phyloP scores from a whole-genome alignment of 2,329 filamentous ascomycete genomes.

The Monilinia aucupariae region DNA sequence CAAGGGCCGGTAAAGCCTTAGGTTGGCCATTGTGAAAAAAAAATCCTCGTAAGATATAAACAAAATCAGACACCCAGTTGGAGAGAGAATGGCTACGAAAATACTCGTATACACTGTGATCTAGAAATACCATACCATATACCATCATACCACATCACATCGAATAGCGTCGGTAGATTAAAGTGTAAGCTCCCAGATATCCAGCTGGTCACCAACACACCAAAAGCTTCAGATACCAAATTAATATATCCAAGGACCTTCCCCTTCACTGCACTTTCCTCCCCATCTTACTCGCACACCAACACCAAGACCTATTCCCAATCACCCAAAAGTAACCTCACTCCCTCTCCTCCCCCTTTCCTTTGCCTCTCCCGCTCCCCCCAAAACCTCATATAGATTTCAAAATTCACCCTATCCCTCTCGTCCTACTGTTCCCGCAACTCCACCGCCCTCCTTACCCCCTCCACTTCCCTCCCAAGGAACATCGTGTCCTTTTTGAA shows the following conservation, averaged over 20 bases:
- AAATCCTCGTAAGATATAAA: too few species aligned
- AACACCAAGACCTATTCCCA: background rate
- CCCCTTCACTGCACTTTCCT: background rate
- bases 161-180: background rate
- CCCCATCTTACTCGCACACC: too few species aligned
- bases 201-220: background rate
- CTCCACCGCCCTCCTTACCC: background rate
- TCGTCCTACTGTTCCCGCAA: background rate
- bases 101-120: too few species aligned
- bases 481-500: background rate
- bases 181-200: background rate
- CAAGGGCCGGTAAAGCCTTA: too few species aligned
- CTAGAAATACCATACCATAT: too few species aligned
- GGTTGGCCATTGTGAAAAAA: too few species aligned
- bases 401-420: conserved; percentile 11
- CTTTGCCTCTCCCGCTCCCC: background rate
- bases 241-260: background rate
- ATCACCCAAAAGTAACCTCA: background rate
- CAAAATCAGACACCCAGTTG: too few species aligned
- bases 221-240: background rate
- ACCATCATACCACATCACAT: too few species aligned
- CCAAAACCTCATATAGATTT: conserved; percentile 9
- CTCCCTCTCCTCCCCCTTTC: background rate
- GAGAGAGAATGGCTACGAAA: too few species aligned
- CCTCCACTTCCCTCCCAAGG: background rate